Percentiles rank a stretch among this genome's conserved stretches.
Conservation (phyloP, 805 yeast species). For the Kregervanrija delftensis region DNA sequence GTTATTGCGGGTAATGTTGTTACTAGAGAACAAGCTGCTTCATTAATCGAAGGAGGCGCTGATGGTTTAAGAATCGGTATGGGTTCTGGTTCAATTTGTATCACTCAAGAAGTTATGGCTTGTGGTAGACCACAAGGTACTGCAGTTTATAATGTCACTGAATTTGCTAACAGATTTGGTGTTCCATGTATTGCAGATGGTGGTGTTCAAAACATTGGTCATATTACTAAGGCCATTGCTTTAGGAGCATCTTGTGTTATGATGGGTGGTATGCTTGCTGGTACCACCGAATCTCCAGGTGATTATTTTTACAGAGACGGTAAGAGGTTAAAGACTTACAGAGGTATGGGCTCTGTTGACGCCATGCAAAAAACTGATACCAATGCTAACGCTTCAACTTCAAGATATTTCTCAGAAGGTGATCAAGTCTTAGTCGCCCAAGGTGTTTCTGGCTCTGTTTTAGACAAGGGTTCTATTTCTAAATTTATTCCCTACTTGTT, state of each 20-base stretch:
- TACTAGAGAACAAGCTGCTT: constrained; percentile 98
- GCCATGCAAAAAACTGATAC: constrained; percentile 92
- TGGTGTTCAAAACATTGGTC: constrained; percentile 98
- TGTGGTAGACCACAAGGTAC: constrained; percentile 99
- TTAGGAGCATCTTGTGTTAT: constrained; percentile 95
- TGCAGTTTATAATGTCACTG: constrained; percentile 90
- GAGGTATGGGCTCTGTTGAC: constrained; percentile 99
- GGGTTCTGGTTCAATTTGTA: constrained; percentile 99
- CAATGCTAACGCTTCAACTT: constrained; percentile 94
- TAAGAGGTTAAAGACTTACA: constrained; percentile 91
- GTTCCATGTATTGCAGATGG: constrained; percentile 99
- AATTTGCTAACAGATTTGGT: constrained; percentile 92
- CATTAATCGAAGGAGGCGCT: constrained; percentile 90
- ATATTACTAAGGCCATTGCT: constrained; percentile 93
- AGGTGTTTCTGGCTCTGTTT: constrained; percentile 96
- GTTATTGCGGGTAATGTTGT: constrained; percentile 98
- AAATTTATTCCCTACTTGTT: constrained; percentile 91
- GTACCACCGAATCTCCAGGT: constrained; percentile 98
- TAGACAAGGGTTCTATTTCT: constrained; percentile 92
- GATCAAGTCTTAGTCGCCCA: constrained; percentile 97
- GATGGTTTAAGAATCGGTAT: constrained; percentile 98
- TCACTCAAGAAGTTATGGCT: constrained; percentile 99
- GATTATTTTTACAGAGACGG: constrained; percentile 97
- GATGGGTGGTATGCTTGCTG: constrained; percentile 99
- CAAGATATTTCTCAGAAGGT: constrained; percentile 94